Conservation (phyloP, 768 basidiomycete species). For the Leccinum barrowsii region DNA sequence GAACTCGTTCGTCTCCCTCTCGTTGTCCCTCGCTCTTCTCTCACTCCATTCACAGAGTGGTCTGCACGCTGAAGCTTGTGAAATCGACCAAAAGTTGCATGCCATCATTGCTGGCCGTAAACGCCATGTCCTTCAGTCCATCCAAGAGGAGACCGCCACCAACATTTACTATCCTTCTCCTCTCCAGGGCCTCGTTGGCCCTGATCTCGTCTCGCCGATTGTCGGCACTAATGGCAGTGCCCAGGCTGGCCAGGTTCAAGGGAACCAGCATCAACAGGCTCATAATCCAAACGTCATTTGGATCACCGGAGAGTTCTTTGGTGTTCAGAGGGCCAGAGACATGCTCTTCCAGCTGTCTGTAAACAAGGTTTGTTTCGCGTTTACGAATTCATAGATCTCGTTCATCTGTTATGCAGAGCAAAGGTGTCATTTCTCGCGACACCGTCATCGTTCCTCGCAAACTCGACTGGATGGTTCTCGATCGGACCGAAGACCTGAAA, state of each 20-base stretch:
- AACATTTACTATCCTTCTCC: conserved; percentile 95
- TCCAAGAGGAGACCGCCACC: conserved; percentile 96
- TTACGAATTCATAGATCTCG: neutral
- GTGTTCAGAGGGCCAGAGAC: conserved; percentile 90
- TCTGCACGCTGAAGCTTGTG: conserved; percentile 84
- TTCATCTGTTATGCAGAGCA: conserved; percentile 51
- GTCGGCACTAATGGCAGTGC: conserved; percentile 36
- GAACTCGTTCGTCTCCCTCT: conserved; percentile 66
- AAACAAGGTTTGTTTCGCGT: conserved; percentile 58
- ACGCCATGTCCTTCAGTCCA: conserved; percentile 79
- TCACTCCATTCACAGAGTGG: conserved; percentile 58
- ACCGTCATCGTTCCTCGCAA: conserved; percentile 94
- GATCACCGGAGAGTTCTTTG: conserved; percentile 98
- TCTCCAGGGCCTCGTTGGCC: conserved; percentile 79
- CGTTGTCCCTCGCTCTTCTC: neutral
- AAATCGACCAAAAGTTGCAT: conserved; percentile 94
- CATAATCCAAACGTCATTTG: conserved; percentile 79
- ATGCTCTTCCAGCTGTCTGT: conserved; percentile 89
- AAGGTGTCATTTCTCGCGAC: conserved; percentile 86
- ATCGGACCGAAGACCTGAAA: conserved; percentile 90
- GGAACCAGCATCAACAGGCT: conserved; percentile 30
- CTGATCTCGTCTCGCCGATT: conserved; percentile 46
- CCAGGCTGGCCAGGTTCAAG: conserved; percentile 24
- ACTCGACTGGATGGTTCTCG: conserved; percentile 97
- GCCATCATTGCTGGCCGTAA: conserved; percentile 89